These are phyloP conservation scores for Rubroboletus pulcherrimus DNA, from an alignment of 768 basidiomycete species.

Conservation along the genomic window DNA sequence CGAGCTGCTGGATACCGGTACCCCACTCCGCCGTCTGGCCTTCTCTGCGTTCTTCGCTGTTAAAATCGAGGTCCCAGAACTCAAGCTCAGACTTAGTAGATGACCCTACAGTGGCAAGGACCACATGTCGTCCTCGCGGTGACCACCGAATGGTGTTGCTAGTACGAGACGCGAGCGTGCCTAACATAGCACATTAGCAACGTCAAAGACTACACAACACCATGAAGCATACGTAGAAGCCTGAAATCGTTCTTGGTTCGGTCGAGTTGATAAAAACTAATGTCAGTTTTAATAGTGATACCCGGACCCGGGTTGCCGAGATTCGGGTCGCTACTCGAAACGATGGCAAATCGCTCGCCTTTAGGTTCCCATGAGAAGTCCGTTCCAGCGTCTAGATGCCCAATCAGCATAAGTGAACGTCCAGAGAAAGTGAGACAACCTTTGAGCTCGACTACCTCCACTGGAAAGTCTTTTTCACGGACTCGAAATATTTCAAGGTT, in stretches of 20 bases:
- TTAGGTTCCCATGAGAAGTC: conserved; percentile 99
- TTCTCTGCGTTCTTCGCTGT: conserved; percentile 50
- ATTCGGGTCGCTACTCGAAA: conserved; percentile 92
- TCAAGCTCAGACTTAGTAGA: conserved; percentile 95
- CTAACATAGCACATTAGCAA: conserved; percentile 37
- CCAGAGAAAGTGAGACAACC: conserved; percentile 42
- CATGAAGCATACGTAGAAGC: conserved; percentile 60
- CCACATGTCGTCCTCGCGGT: conserved; percentile 91
- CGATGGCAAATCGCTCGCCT: conserved; percentile 93
- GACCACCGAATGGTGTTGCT: conserved; percentile 97
- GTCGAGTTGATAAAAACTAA: conserved; percentile 95
- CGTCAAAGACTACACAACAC: not conserved
- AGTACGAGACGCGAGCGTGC: conserved; percentile 73
- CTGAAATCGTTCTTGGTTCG: conserved; percentile 92
- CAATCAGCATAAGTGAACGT: conserved; percentile 7
- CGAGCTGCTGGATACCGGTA: conserved; percentile 78
- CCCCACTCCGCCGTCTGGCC: conserved; percentile 69
- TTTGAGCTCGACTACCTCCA: conserved; percentile 96
- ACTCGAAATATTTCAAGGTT: conserved; percentile 98
- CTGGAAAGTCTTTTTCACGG: conserved; percentile 95
- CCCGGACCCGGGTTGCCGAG: conserved; percentile 86
- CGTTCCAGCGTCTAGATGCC: conserved; percentile 72
- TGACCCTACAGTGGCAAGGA: conserved; percentile 93
- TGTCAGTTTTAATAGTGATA: conserved; percentile 92
- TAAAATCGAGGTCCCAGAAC: conserved; percentile 98